Base-by-base conservation (phyloP, 768 basidiomycete genomes). In the Serendipita sp. region DNA sequence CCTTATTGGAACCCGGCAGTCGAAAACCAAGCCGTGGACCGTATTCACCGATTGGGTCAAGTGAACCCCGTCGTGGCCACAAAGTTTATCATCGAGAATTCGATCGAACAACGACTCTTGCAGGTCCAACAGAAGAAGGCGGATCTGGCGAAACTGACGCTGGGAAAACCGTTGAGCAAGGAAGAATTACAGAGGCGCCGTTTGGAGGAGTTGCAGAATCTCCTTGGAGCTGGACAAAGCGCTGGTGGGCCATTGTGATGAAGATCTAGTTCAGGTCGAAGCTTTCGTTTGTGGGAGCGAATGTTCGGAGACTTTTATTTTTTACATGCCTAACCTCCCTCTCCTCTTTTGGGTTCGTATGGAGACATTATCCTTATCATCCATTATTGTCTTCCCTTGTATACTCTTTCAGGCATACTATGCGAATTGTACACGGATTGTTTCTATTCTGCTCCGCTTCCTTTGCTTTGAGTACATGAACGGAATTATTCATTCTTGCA, bases 1-100 rank as follows among this genome's bases (percentile, higher is more conserved):
- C 93, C 93, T 46, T 97, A 96, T 74, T 97, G 93, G 92, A 96
- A 96, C 70, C 93, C 93, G 15, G 92, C 92, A 18, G 93, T 94
- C 3, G 93, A 98, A 76, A 93, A 96, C 71, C 95, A 97, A 75
- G 95, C 94, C 18, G 91, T 97, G 34, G 96, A 99, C 76, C 89
- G 95, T 63, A 95, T 96, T 68, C 96, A 99, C 74, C 94, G 96
- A 63, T 80, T 99, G 48, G 96, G 96, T 28, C 96, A 98, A 73
- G 94, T 87, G 1, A 81, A 85, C 64, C 89, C 91, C 0, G 96
- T 99, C 13, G 86, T 86, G 13, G 92, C 92, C 0, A 79, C 95
- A 70, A 96, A 94, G 73, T 80, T 94, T 65, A 91, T 99, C 71
- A 96, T 98, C 69, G 85, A 90, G 72, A 85, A 92, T 70, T 88